phyloP scores from a whole-genome alignment of 805 yeast genomes.

The Wickerhamiella spandovensis region DNA sequence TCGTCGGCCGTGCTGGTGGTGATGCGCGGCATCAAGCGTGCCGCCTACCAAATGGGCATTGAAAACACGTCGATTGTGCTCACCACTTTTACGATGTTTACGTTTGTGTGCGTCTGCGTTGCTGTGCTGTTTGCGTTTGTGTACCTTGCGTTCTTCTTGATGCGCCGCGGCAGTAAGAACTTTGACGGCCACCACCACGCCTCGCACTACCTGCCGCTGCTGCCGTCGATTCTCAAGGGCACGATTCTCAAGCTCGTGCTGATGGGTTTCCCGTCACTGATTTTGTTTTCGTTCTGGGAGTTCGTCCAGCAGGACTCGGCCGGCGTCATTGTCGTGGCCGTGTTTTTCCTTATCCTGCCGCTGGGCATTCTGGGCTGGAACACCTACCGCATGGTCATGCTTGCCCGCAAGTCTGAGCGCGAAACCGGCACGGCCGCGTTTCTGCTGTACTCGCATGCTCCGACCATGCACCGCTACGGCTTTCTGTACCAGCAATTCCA shows the following conservation, averaged over 20 bases:
- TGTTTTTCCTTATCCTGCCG: constrained; percentile 50
- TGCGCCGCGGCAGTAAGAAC: constrained; percentile 2
- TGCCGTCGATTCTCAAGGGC: constrained; percentile 72
- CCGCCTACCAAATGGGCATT: constrained; percentile 62
- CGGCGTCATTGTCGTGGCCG: constrained; percentile 75
- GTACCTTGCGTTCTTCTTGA: constrained; percentile 35
- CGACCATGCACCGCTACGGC: constrained; percentile 65
- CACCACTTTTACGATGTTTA: constrained; percentile 80
- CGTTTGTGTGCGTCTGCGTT: constrained; percentile 60
- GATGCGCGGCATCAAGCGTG: constrained; percentile 74
- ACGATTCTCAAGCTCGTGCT: constrained; percentile 62
- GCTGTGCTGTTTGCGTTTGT: constrained; percentile 44
- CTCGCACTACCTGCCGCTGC: constrained; percentile 22
- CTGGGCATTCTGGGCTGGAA: constrained; percentile 52
- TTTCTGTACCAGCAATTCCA: constrained; percentile 81
- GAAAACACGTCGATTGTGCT: constrained; percentile 74
- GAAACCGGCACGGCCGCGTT: constrained; percentile 75
- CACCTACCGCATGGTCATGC: constrained; percentile 44
- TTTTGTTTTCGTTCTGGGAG: constrained; percentile 77
- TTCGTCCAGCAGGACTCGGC: constrained; percentile 71
- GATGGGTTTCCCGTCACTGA: constrained; percentile 75
- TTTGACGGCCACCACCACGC: constrained; percentile 14
- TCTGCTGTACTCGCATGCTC: constrained; percentile 63
- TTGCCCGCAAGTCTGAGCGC: constrained; percentile 49
- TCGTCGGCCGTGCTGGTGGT: constrained; percentile 36